Evolutionary conservation across 2,329 filamentous ascomycete genomes (phyloP).

Genomic region (Neodidymelliopsis sp.): DNA sequence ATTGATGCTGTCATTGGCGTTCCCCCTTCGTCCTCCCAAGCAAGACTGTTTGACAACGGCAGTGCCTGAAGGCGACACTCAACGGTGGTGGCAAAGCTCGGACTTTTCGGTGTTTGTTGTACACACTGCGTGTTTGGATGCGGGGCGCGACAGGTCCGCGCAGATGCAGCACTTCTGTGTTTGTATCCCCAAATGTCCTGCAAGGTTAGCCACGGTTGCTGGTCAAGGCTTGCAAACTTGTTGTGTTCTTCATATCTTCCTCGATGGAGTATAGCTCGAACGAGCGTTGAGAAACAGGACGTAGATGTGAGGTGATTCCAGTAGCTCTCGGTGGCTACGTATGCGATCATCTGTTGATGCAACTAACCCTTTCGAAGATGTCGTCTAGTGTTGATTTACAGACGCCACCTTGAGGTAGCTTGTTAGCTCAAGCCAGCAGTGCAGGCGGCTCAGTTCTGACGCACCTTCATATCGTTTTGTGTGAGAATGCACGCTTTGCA

Average conservation of each 20-base stretch:
- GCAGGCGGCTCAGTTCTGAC: constrained; percentile 19
- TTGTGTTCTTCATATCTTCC: constrained; percentile 16
- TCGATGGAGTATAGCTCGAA: constrained; percentile 6
- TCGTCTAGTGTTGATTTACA: not conserved
- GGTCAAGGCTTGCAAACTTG: constrained; percentile 9
- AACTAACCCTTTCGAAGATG: too few relatives aligned
- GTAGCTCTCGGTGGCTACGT: too few relatives aligned
- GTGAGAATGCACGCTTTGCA: constrained; percentile 25
- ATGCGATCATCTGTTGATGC: too few relatives aligned
- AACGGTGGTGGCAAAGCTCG: constrained; percentile 14
- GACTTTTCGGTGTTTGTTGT: constrained; percentile 21
- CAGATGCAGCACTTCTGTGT: constrained; percentile 22
- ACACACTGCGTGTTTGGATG: constrained; percentile 33
- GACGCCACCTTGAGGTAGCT: constrained; percentile 1
- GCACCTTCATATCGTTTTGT: constrained; percentile 26
- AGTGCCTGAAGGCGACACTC: constrained; percentile 7
- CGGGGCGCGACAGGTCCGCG: constrained; percentile 25
- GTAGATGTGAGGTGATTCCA: too few relatives aligned
- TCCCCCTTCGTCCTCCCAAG: constrained; percentile 19
- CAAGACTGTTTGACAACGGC: constrained; percentile 22
- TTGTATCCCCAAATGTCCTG: constrained; percentile 27
- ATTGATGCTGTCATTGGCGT: constrained; percentile 20
- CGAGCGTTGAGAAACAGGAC: constrained; percentile 1
- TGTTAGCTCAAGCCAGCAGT: constrained; percentile 8
- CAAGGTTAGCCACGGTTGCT: constrained; percentile 28